Base-by-base conservation (phyloP, 306 rosid species). In the Lathyrus oleraceus region DNA sequence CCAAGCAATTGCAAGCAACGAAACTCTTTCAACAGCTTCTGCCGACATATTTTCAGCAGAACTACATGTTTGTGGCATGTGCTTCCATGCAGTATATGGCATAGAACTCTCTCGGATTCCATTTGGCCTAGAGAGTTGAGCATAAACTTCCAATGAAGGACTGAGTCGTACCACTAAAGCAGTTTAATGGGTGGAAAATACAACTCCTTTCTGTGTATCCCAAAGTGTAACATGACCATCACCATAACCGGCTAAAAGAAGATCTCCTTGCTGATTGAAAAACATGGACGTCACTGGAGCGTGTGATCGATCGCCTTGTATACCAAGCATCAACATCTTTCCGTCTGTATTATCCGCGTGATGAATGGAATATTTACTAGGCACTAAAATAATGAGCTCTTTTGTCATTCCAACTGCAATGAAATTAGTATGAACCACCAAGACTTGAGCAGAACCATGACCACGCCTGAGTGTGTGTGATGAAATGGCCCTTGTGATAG, bases 1-100 rank as follows among this genome's bases (percentile, higher is more conserved):
- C 98, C 97, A 94, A 70, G 98, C 97, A 81, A 94, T 79, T 79
- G 99, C 99, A 35, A 91, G 99, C 85, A 94, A 75, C 1, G 95
- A 88, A 73, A 94, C 91, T 80, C 88, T 86, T 79, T 88, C 96
- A 54, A 40, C 82, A 72, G 82, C 79, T 79, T 88, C 95, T 63
- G 74, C 69, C 16, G 87, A 74, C 54, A 38, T 39, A 71, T 79
- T 89, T 72, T 86, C 95, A 69, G 78, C 28, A 73, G 83, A 79
- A 81, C 71, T 76, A 30, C 30, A 74, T 39, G 84, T 52, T 52
- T 81, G 88, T 17, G 85, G 56, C 66, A n/a, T n/a, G n/a, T n/a
- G n/a, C n/a, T n/a, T n/a, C n/a, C n/a, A n/a, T n/a, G n/a, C n/a
- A n/a, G n/a, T 90, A 83, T 81, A 91, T 21, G 97, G 99, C 91